Base-by-base conservation (phyloP, 2,329 filamentous ascomycete genomes). In the Colletotrichum chlorophyti region DNA sequence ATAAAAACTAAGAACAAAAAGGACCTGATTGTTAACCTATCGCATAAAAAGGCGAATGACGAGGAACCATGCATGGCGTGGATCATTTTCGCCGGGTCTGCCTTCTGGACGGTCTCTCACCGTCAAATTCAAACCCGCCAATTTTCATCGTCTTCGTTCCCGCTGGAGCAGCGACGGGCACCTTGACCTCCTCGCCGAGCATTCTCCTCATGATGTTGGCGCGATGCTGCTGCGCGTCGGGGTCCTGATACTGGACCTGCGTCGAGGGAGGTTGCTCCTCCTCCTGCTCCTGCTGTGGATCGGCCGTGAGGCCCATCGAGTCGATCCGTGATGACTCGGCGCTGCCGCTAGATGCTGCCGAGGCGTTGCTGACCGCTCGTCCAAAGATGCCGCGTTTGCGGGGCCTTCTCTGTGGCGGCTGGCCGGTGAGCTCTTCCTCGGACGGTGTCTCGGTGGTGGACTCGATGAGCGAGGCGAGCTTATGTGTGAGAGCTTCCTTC, bases 361-460 rank as follows among this genome's bases (percentile, higher is more conserved):
- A 87, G 3, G 77, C 77, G 65, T 86, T 86, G 71, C 83, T 86
- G 24, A 82, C 70, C 3, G 83, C 85, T 10, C 85, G 81, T 5
- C 85, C 85, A 3, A 87, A 72, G 53, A 87, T 81, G 51, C 79
- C 75, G 10, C 82, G 79, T 48, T 77, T 74, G 2, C 77, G 72
- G 14, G 72, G 69, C 7, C 43, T 63, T 15, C 67, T 61, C 9
- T 34, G 51, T 17, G 47, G 47, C 24, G 48, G 38, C 32, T 43
- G 38, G 23, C 57, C 54, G 26, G 3, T 63, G 52, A n/a, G 57
- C 57, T 61, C 67, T 61, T 35, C 35, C 34, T 37, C 55, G 45
- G 42, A 55, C 17, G 21, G 43, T 10, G 63, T 63, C 11, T 60
- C 57, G 6, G 60, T 55, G 9, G 61, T 58, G 0, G 70, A 69